Base-by-base conservation (phyloP, 805 yeast genomes). In the Pichia kluyveri region DNA sequence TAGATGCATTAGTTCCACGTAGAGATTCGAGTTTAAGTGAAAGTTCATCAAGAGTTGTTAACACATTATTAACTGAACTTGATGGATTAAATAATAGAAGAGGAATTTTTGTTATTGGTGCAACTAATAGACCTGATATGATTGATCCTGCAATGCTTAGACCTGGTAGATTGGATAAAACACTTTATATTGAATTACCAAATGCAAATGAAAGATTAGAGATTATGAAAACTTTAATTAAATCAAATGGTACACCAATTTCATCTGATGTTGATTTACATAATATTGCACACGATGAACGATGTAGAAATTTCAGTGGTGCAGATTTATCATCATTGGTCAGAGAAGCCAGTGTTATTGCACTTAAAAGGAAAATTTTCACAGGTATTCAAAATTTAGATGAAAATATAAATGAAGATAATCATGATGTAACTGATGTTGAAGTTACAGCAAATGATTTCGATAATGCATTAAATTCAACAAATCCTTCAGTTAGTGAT, bases 131-230 rank as follows among this genome's bases (percentile, higher is more conserved):
- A 62, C 98, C 98, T 0, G 99, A 91, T 63, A 91, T 91, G 87
- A 93, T 91, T 54, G 99, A 91, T 66, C 89, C 96, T 4, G 99
- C 99, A 0, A 93, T 91, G 98, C 69, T 93, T 41, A 78, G 99
- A 62, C 98, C 98, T 0, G 99, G 98, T 7, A 79, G 99, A 65
- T 73, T 91, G 58, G 98, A 93, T 61, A 93, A 91, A 66, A 87
- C 96, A 3, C 69, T 91, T 41, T 91, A 83, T 65, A 91, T 91
- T 28, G 97, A 91, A 62, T 72, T 91, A 45, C 99, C 99, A 4
- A 77, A 79, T 8, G 77, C 80, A 0, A 72, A 69, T 3, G 99
- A 93, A 63, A 74, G 96, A 53, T 67, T 75, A 4, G 97, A 90
- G 54, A 93, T 91, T 50, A 71, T 91, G 61, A 75, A 73, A 51